Conservation (phyloP, 345 rosid genomes). For the Aegle marmelos region DNA sequence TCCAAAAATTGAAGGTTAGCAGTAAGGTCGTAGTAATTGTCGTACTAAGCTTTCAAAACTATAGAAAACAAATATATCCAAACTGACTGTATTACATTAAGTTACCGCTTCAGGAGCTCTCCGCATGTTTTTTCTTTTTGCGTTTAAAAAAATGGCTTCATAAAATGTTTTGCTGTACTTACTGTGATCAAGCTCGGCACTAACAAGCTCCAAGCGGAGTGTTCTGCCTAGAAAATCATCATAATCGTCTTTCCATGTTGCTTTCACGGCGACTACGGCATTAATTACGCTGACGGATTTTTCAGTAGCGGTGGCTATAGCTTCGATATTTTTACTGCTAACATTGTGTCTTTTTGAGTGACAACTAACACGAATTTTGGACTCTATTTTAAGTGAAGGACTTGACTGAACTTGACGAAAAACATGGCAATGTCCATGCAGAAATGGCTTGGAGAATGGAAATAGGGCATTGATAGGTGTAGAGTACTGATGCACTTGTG, state of each 20-base stretch:
- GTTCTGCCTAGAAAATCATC: slow-evolving; percentile 46
- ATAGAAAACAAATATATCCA: too few species aligned
- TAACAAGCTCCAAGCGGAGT: slow-evolving; percentile 53
- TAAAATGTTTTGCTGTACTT: slow-evolving; percentile 14
- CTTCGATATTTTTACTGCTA: not conserved
- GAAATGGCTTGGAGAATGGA: slow-evolving; percentile 28
- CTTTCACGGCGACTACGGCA: slow-evolving; percentile 33
- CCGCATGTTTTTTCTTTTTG: too few species aligned
- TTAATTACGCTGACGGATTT: slow-evolving; percentile 19
- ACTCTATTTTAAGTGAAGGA: not conserved
- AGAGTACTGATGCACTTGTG: slow-evolving; percentile 19
- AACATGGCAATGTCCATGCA: slow-evolving; percentile 18
- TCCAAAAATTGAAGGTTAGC: too few species aligned
- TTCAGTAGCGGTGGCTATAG: not conserved
- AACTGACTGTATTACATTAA: too few species aligned
- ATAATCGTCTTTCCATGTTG: slow-evolving; percentile 32
- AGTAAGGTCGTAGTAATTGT: too few species aligned
- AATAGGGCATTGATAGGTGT: slow-evolving; percentile 2
- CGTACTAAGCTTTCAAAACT: too few species aligned
- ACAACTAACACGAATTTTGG: not conserved
- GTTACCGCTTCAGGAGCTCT: too few species aligned
- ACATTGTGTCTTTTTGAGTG: too few species aligned
- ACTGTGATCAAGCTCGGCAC: slow-evolving; percentile 52
- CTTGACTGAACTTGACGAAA: slow-evolving; percentile 9
- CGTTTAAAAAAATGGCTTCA: too few species aligned